A percentile compares a stretch with the other conserved stretches of the same genome.
Conservation (phyloP, 2,329 filamentous ascomycete species). For the Geosmithia putterillii region DNA sequence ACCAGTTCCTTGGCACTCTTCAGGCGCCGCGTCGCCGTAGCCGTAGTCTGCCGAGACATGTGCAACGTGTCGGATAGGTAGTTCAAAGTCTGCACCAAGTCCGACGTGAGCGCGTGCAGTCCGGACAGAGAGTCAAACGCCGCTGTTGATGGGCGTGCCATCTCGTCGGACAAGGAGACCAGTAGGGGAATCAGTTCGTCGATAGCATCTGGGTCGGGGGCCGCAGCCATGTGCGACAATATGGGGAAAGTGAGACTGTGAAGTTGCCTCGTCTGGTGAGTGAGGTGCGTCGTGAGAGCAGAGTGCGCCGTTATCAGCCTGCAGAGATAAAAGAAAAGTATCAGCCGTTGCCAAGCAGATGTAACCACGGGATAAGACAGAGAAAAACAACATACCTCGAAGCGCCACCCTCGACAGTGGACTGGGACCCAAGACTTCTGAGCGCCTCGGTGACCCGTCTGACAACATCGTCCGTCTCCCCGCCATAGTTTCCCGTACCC, state of each 20-base stretch:
- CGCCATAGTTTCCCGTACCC: constrained; percentile 54
- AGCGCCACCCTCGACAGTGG: constrained; percentile 58
- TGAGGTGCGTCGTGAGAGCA: constrained; percentile 61
- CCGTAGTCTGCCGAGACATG: constrained; percentile 83
- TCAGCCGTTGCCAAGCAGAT: neutral
- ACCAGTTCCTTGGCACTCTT: constrained; percentile 77
- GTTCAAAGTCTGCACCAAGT: constrained; percentile 69
- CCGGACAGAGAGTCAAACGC: constrained; percentile 55
- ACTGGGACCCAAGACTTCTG: constrained; percentile 60
- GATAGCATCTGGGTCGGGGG: constrained; percentile 51
- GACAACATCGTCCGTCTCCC: constrained; percentile 53
- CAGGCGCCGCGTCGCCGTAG: constrained; percentile 66
- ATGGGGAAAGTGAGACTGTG: constrained; percentile 62
- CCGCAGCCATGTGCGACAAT: constrained; percentile 53
- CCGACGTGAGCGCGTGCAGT: constrained; percentile 58
- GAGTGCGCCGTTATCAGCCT: constrained; percentile 68
- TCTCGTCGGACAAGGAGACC: constrained; percentile 48
- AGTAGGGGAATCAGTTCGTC: constrained; percentile 60
- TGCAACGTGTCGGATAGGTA: constrained; percentile 85
- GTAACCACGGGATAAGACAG: neutral
- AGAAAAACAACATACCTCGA: constrained; percentile 38
- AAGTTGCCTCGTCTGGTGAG: constrained; percentile 62
- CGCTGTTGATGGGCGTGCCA: constrained; percentile 51
- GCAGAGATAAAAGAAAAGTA: constrained; percentile 1
- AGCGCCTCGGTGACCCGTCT: constrained; percentile 56